Evolutionary conservation across 441 rosid genomes (phyloP), one percentile per base, ranked within the genome.

Genomic region (Iberis amara): DNA sequence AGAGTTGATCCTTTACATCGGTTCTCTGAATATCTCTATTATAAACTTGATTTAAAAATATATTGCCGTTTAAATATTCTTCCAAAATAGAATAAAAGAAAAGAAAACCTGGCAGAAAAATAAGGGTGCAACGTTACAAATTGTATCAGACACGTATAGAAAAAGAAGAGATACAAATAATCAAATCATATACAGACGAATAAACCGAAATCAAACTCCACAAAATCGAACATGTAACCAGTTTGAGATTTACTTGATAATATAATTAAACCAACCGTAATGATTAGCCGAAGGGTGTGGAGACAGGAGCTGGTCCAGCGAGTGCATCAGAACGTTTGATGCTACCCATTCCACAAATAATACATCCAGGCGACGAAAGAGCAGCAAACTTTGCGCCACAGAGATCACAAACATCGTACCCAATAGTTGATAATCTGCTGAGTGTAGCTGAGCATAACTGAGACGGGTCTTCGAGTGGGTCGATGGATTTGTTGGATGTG

Each of bases 361-460:
- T 80, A 79, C 99, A 94, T 26, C 95, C 97, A 3, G 96, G 91
- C 0, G 97, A 23, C 4, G 96, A 79, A 42, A 86, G 77, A 8
- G 99, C 99, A 0, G 99, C 86, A 68, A 94, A 94, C 69, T 94
- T 94, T 32, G 96, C 86, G 9, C 97, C 96, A 56, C 97, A 94
- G 24, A 89, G 86, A 80, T 89, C 97, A 3, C 97, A 94, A 39
- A 89, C 96, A 67, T 89, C 99, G 27, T 86, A 89, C 9, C 96
- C 96, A 23, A 94, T 94, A 43, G 99, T 94, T 13, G 99, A 94
- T 35, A 94, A 73, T 31, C 97, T 94, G 64, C 99, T 80, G 44
- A 94, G 96, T 0, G 95, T 94, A 62, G 97, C 99, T 8, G 82
- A 80, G 65, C 99, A 94, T 73, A 94, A 81, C 65, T 89, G 97